Evolutionary conservation across 108 stramenopile genomes (phyloP).

Genomic region (Nitzschia palea): DNA sequence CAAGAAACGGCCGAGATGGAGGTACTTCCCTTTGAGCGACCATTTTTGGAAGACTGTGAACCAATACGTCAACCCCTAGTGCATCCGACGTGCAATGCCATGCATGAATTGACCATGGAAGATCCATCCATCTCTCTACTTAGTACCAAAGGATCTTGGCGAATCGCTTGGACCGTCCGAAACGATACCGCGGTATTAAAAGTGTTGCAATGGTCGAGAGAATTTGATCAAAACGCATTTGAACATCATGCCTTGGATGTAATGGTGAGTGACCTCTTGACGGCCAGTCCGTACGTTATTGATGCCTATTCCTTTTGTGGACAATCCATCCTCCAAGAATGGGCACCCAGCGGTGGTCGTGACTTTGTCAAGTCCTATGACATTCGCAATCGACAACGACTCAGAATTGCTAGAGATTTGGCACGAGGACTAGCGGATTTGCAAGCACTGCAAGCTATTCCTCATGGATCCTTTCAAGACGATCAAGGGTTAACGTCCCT

Average conservation of each 20-base stretch:
- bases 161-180: slow-evolving; percentile 46
- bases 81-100: slow-evolving; percentile 64
- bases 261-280: slow-evolving; percentile 72
- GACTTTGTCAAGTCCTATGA: slow-evolving; percentile 37
- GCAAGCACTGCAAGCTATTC: slow-evolving; percentile 36
- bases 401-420: slow-evolving; percentile 58
- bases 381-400: slow-evolving; percentile 33
- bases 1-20: background rate
- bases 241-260: slow-evolving; percentile 62
- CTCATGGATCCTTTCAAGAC: background rate
- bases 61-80: slow-evolving; percentile 43
- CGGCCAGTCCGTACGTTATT: slow-evolving; percentile 54
- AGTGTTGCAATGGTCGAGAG: slow-evolving; percentile 56
- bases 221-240: slow-evolving; percentile 61
- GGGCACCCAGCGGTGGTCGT: slow-evolving; percentile 31
- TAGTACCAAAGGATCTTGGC: slow-evolving; percentile 44
- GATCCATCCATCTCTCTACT: slow-evolving; percentile 23
- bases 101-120: slow-evolving; percentile 57
- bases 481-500: background rate
- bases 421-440: slow-evolving; percentile 62
- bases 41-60: slow-evolving; percentile 53
- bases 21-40: slow-evolving; percentile 24
- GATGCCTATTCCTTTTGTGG: slow-evolving; percentile 70
- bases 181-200: slow-evolving; percentile 22
- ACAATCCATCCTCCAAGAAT: slow-evolving; percentile 62